Evolutionary conservation across 352 stramenopile genomes (phyloP), one percentile per base, ranked within the genome.

Genomic region (Phytopythium helicoides): DNA sequence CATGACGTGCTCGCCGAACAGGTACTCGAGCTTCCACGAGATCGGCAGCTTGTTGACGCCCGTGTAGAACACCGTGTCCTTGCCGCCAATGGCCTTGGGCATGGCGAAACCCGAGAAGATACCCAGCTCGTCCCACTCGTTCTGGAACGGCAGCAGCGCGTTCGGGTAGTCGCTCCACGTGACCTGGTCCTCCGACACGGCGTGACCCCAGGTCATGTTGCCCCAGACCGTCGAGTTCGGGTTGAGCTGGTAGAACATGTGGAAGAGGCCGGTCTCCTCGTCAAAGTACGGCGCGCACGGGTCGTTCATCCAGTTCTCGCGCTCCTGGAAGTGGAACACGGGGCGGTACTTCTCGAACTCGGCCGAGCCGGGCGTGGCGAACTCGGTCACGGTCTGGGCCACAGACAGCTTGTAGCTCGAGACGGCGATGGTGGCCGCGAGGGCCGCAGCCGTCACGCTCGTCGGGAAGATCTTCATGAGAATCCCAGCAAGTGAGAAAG

Each of bases 221-320:
- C 73, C 75, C 76, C 75, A 87, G 18, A 64, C 54, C 18, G 76
- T 84, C 33, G 54, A 64, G 23, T 74, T 64, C n/a, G 75, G 71
- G 64, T 92, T 89, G 9, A 52, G 70, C 67, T 90, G 80, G 65
- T 89, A 89, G 66, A 92, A 90, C 64, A 92, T 71, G 68, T 92
- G 82, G 52, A 90, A 92, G 44, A 82, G 57, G 9, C 56, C 64
- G 11, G 71, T 88, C 35, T 55, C 72, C 6, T 61, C 50, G 61
- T 90, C 80, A 39, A 75, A 91, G 63, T 90, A 87, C 31, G 83
- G 80, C 0, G 67, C 82, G 54, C 83, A 91, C 39, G 82, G 82
- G 54, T 93, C 82, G 63, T 93, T 93, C 79, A 89, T 86, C 81
- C 81, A 92, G 62, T 90, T 86, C 49, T 87, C 66, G 42, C 72